These are phyloP conservation scores for Fusarium bactridioides DNA, from an alignment of 2,329 filamentous ascomycete species.

Conservation along the genomic window DNA sequence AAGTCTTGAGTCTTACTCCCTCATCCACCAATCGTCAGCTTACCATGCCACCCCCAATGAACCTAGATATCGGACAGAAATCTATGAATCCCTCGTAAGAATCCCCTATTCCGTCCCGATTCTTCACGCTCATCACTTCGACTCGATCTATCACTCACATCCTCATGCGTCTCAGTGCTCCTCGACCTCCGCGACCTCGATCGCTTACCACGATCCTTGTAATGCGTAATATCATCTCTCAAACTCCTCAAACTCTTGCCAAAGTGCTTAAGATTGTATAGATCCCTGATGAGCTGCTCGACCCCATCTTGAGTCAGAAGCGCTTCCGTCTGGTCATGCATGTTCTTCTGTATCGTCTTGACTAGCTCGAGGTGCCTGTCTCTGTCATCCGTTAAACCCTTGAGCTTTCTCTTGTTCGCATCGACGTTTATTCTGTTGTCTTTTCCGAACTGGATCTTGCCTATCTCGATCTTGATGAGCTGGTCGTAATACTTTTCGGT, in stretches of 20 bases:
- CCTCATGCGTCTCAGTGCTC: neutral
- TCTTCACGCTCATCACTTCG: neutral
- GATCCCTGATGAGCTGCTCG: neutral
- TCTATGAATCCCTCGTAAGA: neutral
- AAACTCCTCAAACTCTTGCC: conserved; percentile 7
- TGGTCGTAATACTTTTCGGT: conserved; percentile 7
- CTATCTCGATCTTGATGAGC: neutral
- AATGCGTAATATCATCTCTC: neutral
- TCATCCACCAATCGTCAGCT: neutral
- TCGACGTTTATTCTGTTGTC: neutral
- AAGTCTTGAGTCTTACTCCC: neutral
- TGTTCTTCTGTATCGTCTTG: conserved; percentile 16
- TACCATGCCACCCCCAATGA: accelerated
- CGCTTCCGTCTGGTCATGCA: neutral
- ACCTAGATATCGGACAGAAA: neutral
- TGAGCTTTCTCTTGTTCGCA: neutral
- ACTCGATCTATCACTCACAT: neutral
- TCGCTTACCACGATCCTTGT: neutral
- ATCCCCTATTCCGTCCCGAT: accelerated
- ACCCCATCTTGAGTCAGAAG: conserved; percentile 9
- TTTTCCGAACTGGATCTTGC: neutral
- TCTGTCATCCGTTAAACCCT: conserved; percentile 4
- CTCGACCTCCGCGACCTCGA: neutral
- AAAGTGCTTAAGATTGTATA: conserved; percentile 23
- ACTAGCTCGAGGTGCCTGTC: conserved; percentile 15